These are phyloP conservation scores for Wallacemonas sp. DNA, from an alignment of 208 protist species.

Conservation along the genomic window DNA sequence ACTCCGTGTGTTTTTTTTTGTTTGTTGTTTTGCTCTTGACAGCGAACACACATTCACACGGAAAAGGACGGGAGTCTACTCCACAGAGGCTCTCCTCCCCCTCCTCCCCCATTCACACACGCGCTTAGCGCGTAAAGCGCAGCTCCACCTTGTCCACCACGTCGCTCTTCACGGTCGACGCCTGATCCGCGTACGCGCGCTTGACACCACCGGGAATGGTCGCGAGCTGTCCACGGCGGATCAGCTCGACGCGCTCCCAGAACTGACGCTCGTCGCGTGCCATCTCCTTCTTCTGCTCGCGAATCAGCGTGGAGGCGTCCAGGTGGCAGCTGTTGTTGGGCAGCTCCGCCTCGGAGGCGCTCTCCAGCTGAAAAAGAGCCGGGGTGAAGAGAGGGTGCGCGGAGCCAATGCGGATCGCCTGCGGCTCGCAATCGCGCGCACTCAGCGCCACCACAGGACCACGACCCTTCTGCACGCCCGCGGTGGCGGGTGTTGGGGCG, in stretches of 20 bases:
- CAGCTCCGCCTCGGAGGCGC: not conserved
- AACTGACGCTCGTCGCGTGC: constrained; percentile 76
- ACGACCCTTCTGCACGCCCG: not conserved
- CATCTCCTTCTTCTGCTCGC: constrained; percentile 79
- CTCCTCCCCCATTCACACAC: constrained; percentile 5
- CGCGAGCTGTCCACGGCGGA: constrained; percentile 72
- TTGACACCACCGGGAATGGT: constrained; percentile 58
- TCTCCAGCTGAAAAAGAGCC: constrained; percentile 74
- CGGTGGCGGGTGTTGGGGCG: not conserved
- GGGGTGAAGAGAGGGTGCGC: constrained; percentile 71
- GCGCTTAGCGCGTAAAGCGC: constrained; percentile 63
- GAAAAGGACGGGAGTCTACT: constrained; percentile 13
- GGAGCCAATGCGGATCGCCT: constrained; percentile 68
- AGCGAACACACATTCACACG: constrained; percentile 5
- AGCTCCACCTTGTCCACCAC: constrained; percentile 84
- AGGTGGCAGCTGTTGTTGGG: constrained; percentile 27
- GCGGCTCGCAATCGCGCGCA: constrained; percentile 45
- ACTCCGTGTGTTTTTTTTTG: not conserved
- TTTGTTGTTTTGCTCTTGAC: not conserved
- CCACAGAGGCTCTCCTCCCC: too few species aligned
- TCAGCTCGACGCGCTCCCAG: constrained; percentile 88
- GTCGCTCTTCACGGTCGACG: constrained; percentile 44
- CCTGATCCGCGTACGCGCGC: constrained; percentile 65
- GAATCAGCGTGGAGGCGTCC: constrained; percentile 37
- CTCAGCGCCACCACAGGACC: constrained; percentile 35